Evolutionary conservation across 768 basidiomycete species (phyloP), one percentile per base, ranked within the genome.

Genomic region (Ramaria sp.): DNA sequence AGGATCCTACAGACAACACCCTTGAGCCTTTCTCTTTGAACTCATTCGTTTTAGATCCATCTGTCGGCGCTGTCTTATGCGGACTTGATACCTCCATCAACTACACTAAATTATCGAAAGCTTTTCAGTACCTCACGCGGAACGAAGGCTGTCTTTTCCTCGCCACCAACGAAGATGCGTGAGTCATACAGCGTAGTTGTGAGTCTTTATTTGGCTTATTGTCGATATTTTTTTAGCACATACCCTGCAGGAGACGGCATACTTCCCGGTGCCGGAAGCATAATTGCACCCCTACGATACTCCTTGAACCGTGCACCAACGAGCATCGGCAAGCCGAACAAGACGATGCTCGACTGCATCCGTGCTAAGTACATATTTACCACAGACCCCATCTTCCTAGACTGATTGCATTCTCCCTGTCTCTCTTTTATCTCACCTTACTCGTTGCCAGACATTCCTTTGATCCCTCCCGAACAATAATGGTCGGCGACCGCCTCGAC

Each of bases 401-500:
- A 15, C 24, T 34, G 37, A 41, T 44, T 24, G 43, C 12, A 20
- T 24, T 27, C 20, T 15, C 16, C 37, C 30, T 27, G 38, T 25
- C 18, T 55, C 8, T 16, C 38, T 42, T 36, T 22, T 47, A 27
- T 7, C 15, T 47, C 15, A n/a, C n/a, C 15, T 20, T 4, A 5
- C 42, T 24, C 24, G 12, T 34, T 52, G 39, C 12, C 58, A 96
- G 93, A 67, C 82, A 94, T 61, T 66, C 87, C 45, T 93, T 90
- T 65, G 87, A 98, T 68, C 89, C 89, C 41, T 71, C 76, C 57
- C 74, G 82, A 50, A 93, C 94, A 15, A 81, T 98, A 65, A 97
- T 99, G 91, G 75, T 98, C 43, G 95, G 95, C 39, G 95, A 99
- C 70, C 80, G 95, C 57, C 75, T 99, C 60, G 86, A 89, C 66